A percentile compares a stretch with the other conserved stretches of the same genome.
Evolutionary conservation across 805 yeast genomes (phyloP).

Genomic region (Metschnikowia chrysomelidarum): DNA sequence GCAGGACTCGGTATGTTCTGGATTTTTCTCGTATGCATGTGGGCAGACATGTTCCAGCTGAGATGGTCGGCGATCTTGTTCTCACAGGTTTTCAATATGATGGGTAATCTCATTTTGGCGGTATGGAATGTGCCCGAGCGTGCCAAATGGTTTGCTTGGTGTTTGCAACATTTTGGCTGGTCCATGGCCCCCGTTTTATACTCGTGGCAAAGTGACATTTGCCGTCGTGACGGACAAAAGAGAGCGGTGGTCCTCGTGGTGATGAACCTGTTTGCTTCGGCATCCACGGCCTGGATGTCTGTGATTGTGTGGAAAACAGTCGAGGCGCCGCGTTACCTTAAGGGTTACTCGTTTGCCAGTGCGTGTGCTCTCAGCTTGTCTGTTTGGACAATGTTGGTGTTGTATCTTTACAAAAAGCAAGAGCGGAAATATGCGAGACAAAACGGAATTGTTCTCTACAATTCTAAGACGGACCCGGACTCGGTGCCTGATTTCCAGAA

Average conservation of each 20-base stretch:
- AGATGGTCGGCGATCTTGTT: slow-evolving; percentile 53
- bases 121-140: slow-evolving; percentile 55
- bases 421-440: slow-evolving; percentile 32
- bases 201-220: slow-evolving; percentile 56
- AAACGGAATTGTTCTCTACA: slow-evolving; percentile 36
- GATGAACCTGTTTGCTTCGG: slow-evolving; percentile 52
- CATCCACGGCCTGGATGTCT: slow-evolving; percentile 50
- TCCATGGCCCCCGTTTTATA: slow-evolving; percentile 62
- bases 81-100: slow-evolving; percentile 54
- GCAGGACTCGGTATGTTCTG: slow-evolving; percentile 44
- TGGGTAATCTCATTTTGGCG: slow-evolving; percentile 54
- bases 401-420: slow-evolving; percentile 42
- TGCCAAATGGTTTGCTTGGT: slow-evolving; percentile 65
- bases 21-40: slow-evolving; percentile 34
- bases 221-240: slow-evolving; percentile 56
- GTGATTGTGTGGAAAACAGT: slow-evolving; percentile 54
- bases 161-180: slow-evolving; percentile 59
- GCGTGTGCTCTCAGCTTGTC: slow-evolving; percentile 45
- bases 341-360: slow-evolving; percentile 53
- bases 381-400: slow-evolving; percentile 51
- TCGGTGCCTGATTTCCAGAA: slow-evolving; percentile 12
- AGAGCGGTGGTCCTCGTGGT: slow-evolving; percentile 56
- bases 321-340: slow-evolving; percentile 54
- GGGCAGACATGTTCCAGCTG: slow-evolving; percentile 35
- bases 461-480: slow-evolving; percentile 23